Base-by-base conservation (phyloP, 106 monocot species). In the Acorus calamus region DNA sequence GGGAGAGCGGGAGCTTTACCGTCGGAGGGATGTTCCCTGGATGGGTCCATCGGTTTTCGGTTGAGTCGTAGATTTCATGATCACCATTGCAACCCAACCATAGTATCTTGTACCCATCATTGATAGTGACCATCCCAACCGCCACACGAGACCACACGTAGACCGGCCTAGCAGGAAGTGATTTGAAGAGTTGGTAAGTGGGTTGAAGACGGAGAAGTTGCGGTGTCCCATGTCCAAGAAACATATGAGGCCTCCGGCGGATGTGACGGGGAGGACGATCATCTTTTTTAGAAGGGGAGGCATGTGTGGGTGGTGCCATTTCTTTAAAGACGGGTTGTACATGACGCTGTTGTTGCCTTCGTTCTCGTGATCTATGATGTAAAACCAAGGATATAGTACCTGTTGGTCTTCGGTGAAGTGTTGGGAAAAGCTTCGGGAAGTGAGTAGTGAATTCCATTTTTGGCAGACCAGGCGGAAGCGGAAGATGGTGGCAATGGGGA, bases 191-290 rank as follows among this genome's bases (percentile, higher is more conserved):
- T 59, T 50, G 2, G 74, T 93, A 7, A 93, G 76, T 61, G 93
- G 93, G 48, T 93, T 93, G 62, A 68, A 86, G 5, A 80, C 64
- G 50, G 83, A 83, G 56, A 93, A 83, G 56, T 81, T 71, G 54
- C 56, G 74, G 53, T 81, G 65, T 46, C 77, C 60, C 11, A 89
- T 60, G 59, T 89, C 85, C 65, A 78, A 42, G 53, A 85, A 85
- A 69, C 93, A 93, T 55, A 93, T 48, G 11, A 93, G 88, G 49
- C 93, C 93, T 49, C 93, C 89, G 28, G 78, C 82, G 51, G 93
- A 93, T 47, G 88, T 76, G 55, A 83, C 86, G n/a, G 83, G 80
- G 44, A 81, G 61, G 69, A 83, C 53, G 9, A 83, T 69, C 50
- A 57, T 66, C 54, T 69, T 76, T 2, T 65, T 53, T 28, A 56